Evolutionary conservation across 75 land plant genomes (phyloP).

Genomic region (Selaginella tamariscina): DNA sequence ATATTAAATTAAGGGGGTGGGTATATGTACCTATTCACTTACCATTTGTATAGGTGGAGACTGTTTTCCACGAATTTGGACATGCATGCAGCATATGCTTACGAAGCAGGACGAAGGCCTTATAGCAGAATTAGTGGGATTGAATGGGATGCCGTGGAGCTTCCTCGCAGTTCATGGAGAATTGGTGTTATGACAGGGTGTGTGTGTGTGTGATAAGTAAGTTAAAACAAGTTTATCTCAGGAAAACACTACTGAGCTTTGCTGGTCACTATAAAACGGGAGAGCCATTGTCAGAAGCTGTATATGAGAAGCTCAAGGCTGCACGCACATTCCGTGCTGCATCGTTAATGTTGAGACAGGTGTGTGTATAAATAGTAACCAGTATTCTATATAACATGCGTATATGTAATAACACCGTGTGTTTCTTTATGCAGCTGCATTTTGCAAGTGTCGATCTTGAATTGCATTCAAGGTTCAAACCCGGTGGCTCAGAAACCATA

Average conservation of each 20-base stretch:
- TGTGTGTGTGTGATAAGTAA: too few species aligned
- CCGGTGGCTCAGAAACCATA: conserved; percentile 36
- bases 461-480: conserved; percentile 37
- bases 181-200: conserved; percentile 96
- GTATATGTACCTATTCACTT: too few species aligned
- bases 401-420: background rate
- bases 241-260: conserved; percentile 54
- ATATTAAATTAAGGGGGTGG: too few species aligned
- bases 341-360: conserved; percentile 69
- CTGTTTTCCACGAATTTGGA: conserved; percentile 94
- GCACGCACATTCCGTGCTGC: conserved; percentile 78
- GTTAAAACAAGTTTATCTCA: background rate
- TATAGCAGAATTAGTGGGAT: conserved; percentile 67
- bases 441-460: conserved; percentile 52
- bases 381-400: conserved; percentile 1
- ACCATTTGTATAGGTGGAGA: conserved; percentile 53
- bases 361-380: conserved; percentile 3
- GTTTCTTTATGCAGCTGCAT: conserved; percentile 23
- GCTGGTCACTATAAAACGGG: conserved; percentile 90
- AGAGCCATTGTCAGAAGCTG: conserved; percentile 63
- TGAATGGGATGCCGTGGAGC: conserved; percentile 95
- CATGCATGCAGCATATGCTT: conserved; percentile 93
- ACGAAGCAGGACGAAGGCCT: conserved; percentile 82
- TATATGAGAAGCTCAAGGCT: conserved; percentile 55
- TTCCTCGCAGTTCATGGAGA: conserved; percentile 97